Conservation (phyloP, 768 basidiomycete genomes). For the Cytidiella melzeri region DNA sequence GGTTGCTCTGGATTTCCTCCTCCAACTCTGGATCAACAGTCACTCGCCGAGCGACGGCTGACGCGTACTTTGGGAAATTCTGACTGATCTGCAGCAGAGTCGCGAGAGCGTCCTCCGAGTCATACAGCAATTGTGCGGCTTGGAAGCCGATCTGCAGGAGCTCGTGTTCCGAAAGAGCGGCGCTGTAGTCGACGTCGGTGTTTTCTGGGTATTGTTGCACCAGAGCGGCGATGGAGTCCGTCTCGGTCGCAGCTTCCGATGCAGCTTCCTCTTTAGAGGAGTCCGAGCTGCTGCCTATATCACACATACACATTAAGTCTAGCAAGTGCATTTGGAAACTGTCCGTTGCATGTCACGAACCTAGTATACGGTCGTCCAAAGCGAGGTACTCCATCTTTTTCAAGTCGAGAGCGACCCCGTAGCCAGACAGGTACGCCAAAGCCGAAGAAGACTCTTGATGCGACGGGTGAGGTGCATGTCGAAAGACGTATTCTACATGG, state of each 20-base stretch:
- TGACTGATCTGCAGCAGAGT: conserved; percentile 68
- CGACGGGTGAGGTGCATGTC: conserved; percentile 48
- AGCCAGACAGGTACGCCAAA: conserved; percentile 61
- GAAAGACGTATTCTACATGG: conserved; percentile 66
- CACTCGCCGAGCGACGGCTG: conserved; percentile 67
- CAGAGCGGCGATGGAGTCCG: conserved; percentile 19
- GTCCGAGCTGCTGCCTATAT: background rate
- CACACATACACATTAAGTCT: too few species aligned
- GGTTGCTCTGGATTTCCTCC: conserved; percentile 54
- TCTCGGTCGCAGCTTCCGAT: conserved; percentile 6
- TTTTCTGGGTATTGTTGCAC: conserved; percentile 25
- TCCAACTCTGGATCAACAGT: conserved; percentile 41
- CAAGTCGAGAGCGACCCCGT: conserved; percentile 86
- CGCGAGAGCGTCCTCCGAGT: conserved; percentile 45
- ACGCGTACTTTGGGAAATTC: conserved; percentile 85
- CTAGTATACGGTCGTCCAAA: conserved; percentile 68
- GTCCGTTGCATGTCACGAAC: too few species aligned
- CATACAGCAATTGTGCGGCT: conserved; percentile 67
- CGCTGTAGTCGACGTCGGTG: conserved; percentile 14
- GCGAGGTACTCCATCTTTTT: conserved; percentile 98
- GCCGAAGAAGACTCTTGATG: background rate
- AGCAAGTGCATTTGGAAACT: too few species aligned
- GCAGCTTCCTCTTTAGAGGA: background rate
- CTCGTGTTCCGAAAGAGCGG: conserved; percentile 28
- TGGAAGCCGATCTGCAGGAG: conserved; percentile 61